Conservation (phyloP, 352 stramenopile genomes). For the Pythium brachiatum region DNA sequence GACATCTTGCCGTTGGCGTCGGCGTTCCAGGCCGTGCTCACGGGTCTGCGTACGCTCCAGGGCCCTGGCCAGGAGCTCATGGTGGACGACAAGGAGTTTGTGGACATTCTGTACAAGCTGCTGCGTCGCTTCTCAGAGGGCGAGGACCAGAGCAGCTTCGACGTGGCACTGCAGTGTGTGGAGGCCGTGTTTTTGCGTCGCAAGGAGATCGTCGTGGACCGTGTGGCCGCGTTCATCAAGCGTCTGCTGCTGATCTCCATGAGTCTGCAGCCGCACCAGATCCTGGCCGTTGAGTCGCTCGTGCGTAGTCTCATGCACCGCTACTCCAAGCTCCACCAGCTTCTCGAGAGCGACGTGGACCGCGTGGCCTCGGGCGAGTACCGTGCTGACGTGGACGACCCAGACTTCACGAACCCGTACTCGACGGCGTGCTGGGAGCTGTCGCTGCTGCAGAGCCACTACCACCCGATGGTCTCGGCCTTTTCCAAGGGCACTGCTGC, state of each 20-base stretch:
- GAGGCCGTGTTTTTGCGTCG: slow-evolving; percentile 92
- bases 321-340: slow-evolving; percentile 92
- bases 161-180: slow-evolving; percentile 87
- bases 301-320: slow-evolving; percentile 88
- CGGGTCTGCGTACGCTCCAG: slow-evolving; percentile 91
- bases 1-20: slow-evolving; percentile 63
- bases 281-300: slow-evolving; percentile 85
- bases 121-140: slow-evolving; percentile 70
- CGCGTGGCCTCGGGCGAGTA: slow-evolving; percentile 93
- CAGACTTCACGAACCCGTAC: slow-evolving; percentile 95
- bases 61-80: slow-evolving; percentile 94
- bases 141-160: slow-evolving; percentile 60
- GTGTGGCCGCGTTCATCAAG: slow-evolving; percentile 95
- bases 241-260: slow-evolving; percentile 89
- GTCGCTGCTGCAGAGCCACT: slow-evolving; percentile 81
- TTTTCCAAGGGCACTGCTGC: slow-evolving; percentile 67
- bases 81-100: slow-evolving; percentile 96
- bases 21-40: slow-evolving; percentile 87
- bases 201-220: slow-evolving; percentile 93
- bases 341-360: slow-evolving; percentile 96
- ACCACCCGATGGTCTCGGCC: slow-evolving; percentile 73
- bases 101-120: slow-evolving; percentile 93
- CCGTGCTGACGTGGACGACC: slow-evolving; percentile 89
- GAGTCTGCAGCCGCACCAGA: slow-evolving; percentile 78
- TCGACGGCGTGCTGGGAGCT: slow-evolving; percentile 94